These are phyloP conservation scores for Chaetomium globosum DNA, from an alignment of 2,329 filamentous ascomycete species.

Conservation along the genomic window DNA sequence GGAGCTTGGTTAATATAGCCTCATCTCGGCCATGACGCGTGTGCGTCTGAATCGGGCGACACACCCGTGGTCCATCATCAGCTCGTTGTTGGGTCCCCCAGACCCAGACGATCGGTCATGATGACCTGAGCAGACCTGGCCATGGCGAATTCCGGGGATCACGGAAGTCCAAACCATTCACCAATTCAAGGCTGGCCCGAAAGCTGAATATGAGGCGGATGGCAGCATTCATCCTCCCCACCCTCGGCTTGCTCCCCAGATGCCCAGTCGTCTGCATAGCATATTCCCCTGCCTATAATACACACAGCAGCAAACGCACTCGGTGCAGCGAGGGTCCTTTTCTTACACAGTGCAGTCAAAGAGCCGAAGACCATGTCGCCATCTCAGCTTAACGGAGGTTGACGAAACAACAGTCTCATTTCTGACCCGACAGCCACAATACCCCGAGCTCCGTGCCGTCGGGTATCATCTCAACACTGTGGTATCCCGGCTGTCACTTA, in stretches of 20 bases:
- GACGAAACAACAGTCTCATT: not conserved
- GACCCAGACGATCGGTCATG: not conserved
- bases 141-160: not conserved
- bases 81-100: not conserved
- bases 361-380: not conserved
- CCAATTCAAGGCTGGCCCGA: not conserved
- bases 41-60: slow-evolving; percentile 12
- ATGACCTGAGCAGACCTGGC: not conserved
- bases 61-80: not conserved
- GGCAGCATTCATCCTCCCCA: not conserved
- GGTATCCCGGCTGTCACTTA: not conserved
- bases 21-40: slow-evolving; percentile 29
- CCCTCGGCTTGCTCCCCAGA: not conserved
- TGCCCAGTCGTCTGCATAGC: not conserved
- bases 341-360: not conserved
- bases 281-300: not conserved
- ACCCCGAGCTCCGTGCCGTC: not conserved
- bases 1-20: slow-evolving; percentile 28
- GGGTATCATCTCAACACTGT: slow-evolving; percentile 5
- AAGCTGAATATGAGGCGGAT: slow-evolving; percentile 21
- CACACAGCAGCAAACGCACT: not conserved
- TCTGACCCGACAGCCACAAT: not conserved
- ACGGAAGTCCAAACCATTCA: not conserved
- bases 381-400: not conserved
- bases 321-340: not conserved